Evolutionary conservation across 495 filamentous ascomycete species (phyloP).

Genomic region (Aspergillus bertholletiae): DNA sequence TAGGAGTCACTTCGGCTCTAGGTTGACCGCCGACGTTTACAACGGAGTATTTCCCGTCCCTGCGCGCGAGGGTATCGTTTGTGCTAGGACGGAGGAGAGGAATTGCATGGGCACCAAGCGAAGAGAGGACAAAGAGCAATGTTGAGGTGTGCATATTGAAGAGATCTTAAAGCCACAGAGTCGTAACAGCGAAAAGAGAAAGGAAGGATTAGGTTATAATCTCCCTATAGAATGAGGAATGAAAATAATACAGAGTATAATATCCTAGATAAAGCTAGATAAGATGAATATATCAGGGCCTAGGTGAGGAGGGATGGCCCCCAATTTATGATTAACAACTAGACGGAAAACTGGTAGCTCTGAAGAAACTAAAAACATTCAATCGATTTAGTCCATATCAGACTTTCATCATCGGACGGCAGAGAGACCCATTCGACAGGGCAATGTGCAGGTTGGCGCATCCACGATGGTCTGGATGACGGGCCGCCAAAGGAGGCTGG

Average conservation of each 20-base stretch:
- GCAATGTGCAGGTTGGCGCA: conserved; percentile 19
- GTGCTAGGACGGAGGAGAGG: conserved; percentile 27
- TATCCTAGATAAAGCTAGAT: neutral
- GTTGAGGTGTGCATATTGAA: conserved; percentile 33
- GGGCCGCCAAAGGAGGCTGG: conserved; percentile 23
- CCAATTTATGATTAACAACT: conserved; percentile 11
- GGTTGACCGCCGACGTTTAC: conserved; percentile 45
- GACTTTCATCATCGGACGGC: conserved; percentile 11
- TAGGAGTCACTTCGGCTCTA: conserved; percentile 19
- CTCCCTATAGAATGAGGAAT: neutral
- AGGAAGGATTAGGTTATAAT: neutral
- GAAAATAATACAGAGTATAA: neutral
- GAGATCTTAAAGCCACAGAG: neutral
- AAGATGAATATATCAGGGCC: neutral
- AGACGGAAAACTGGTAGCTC: neutral
- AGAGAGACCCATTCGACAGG: conserved; percentile 11
- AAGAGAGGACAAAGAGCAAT: conserved; percentile 28
- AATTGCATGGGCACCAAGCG: conserved; percentile 28
- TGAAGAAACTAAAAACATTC: neutral
- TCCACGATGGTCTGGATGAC: conserved; percentile 14
- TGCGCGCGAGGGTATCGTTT: conserved; percentile 26
- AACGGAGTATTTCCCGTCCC: conserved; percentile 38
- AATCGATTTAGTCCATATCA: neutral
- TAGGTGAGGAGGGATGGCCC: neutral
- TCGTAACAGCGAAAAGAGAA: neutral